Evolutionary conservation across 768 basidiomycete species (phyloP), one percentile per base, ranked within the genome.

Genomic region (Leccinum barrowsii): DNA sequence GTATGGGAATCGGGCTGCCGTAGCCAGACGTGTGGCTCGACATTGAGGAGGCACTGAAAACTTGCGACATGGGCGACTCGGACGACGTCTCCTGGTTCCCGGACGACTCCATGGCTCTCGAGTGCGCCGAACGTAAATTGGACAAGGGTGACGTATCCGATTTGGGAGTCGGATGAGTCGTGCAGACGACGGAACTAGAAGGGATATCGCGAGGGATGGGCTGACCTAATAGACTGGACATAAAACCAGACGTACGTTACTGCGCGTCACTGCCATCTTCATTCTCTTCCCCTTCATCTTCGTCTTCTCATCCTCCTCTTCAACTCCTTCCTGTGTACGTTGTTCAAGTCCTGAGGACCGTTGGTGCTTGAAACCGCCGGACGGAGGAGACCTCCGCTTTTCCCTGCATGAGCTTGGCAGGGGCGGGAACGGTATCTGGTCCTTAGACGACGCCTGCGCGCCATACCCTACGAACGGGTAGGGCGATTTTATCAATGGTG

Each of bases 201-300:
- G 10, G 87, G 89, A 66, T 86, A 88, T 0, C 85, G 80, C 22
- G 88, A 85, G 35, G 75, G 54, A 93, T 78, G 1, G 90, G 91
- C 22, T 88, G 86, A 2, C 92, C 92, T 5, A 30, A 30, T 30
- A 94, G 81, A 60, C 87, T 90, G 3, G 91, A 93, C 85, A 94
- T 85, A 7, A 91, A 93, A n/a, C 85, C 89, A 0, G 89, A 90
- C 4, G 83, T 87, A 15, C 85, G 80, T 44, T 82, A 84, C 4
- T 85, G 81, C 0, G 86, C 85, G 42, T 77, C 78, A 48, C 79
- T 80, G 54, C 75, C 76, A 46, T 74, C 75, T 44, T 71, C 74
- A 5, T 42, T 61, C 24, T 74, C 77, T 22, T 70, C 75, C 15
- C 65, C 73, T 3, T 62, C 51, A 12, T 37, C 37, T 5, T 37